Evolutionary conservation across 768 basidiomycete species (phyloP).

Genomic region (Zangia roseola): DNA sequence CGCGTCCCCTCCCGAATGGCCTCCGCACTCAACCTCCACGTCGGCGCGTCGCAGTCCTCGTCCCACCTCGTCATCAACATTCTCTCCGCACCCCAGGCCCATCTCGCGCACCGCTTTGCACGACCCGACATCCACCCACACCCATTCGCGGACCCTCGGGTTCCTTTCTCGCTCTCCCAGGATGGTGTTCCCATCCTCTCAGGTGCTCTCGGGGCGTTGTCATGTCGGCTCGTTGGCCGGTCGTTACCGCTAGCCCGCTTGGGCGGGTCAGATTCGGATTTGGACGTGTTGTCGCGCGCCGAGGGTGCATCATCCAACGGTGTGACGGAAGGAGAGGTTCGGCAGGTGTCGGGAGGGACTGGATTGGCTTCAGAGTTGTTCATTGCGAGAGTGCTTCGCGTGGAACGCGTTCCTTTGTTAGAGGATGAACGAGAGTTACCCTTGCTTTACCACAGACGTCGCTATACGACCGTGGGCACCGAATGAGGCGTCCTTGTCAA

Average conservation of each 20-base stretch:
- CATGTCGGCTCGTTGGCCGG: conserved; percentile 62
- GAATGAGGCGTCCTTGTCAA: no score
- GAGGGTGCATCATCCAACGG: conserved; percentile 4
- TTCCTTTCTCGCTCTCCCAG: conserved; percentile 40
- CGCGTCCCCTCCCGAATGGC: conserved; percentile 91
- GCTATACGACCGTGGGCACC: conserved; percentile 51
- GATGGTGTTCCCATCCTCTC: conserved; percentile 62
- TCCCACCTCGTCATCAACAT: conserved; percentile 76
- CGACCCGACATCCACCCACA: conserved; percentile 63
- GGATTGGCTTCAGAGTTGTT: conserved; percentile 67
- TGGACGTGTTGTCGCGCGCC: no score
- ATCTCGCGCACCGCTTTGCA: conserved; percentile 68
- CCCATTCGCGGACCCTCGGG: conserved; percentile 46
- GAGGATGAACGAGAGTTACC: conserved; percentile 39
- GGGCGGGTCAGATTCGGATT: conserved; percentile 21
- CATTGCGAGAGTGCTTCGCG: conserved; percentile 72
- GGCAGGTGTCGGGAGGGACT: conserved; percentile 25
- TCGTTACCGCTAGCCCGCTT: conserved; percentile 64
- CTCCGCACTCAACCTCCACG: conserved; percentile 42
- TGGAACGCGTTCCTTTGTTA: conserved; percentile 41
- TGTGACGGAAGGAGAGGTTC: conserved; percentile 8
- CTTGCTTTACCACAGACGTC: conserved; percentile 61
- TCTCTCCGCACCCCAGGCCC: conserved; percentile 65
- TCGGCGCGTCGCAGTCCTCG: conserved; percentile 1
- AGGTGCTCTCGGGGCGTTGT: conserved; percentile 65